Evolutionary conservation across 1,139 yeast genomes (phyloP).

Genomic region (Saccharomyces hybrid): DNA sequence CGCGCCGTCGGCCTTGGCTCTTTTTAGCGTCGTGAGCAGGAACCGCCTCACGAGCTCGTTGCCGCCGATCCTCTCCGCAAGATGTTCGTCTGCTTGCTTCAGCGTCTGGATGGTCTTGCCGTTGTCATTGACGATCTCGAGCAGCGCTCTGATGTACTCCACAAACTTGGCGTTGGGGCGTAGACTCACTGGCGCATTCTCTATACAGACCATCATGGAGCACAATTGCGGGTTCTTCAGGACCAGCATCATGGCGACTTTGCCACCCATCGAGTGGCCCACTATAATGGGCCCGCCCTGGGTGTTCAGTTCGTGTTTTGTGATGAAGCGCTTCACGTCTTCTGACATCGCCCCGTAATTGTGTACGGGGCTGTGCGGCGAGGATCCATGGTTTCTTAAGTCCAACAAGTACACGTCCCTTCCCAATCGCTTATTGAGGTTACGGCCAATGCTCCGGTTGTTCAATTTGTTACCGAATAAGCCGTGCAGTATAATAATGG

Average conservation of each 20-base stretch:
- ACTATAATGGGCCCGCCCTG: conserved; percentile 49
- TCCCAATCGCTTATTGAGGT: conserved; percentile 32
- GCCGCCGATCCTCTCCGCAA: conserved; percentile 52
- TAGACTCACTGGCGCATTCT: conserved; percentile 77
- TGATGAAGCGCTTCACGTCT: conserved; percentile 69
- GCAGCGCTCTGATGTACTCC: conserved; percentile 57
- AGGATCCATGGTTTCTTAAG: conserved; percentile 84
- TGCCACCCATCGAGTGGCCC: conserved; percentile 98
- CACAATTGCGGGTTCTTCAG: conserved; percentile 61
- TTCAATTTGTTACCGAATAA: conserved; percentile 77
- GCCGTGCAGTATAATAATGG: conserved; percentile 79
- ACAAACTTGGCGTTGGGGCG: conserved; percentile 54
- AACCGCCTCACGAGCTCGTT: conserved; percentile 64
- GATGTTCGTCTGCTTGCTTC: conserved; percentile 60
- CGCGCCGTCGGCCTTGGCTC: conserved; percentile 34
- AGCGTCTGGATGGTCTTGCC: conserved; percentile 41
- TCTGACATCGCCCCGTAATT: conserved; percentile 79
- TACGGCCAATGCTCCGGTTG: conserved; percentile 65
- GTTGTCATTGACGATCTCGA: conserved; percentile 36
- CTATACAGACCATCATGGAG: conserved; percentile 65
- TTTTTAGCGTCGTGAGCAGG: conserved; percentile 45
- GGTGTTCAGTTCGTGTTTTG: conserved; percentile 36
- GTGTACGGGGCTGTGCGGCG: conserved; percentile 64
- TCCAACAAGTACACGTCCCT: conserved; percentile 65
- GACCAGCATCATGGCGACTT: conserved; percentile 82